Percentiles rank a stretch among this genome's conserved stretches.
Conservation (phyloP, 2,329 filamentous ascomycete species). For the Dothiorella sarmentorum region DNA sequence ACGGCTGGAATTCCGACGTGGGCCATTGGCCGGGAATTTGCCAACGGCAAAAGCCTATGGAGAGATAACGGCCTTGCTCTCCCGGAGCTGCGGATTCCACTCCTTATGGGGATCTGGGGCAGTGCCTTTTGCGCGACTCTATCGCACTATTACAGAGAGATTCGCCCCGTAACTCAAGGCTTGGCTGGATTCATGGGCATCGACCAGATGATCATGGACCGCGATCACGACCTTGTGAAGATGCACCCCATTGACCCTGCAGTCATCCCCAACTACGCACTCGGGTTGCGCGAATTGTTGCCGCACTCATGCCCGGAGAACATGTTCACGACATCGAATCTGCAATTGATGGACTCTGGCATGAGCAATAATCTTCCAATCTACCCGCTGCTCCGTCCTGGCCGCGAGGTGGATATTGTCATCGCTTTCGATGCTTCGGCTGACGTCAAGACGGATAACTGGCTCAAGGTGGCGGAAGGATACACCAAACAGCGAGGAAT, state of each 20-base stretch:
- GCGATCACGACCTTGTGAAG: constrained; percentile 80
- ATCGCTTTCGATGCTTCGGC: constrained; percentile 93
- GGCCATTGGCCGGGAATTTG: constrained; percentile 82
- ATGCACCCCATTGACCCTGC: constrained; percentile 94
- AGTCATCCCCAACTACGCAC: constrained; percentile 82
- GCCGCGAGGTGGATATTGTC: constrained; percentile 82
- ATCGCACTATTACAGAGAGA: constrained; percentile 92
- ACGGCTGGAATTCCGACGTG: constrained; percentile 90
- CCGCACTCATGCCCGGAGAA: constrained; percentile 74
- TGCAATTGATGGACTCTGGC: constrained; percentile 80
- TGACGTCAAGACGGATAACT: constrained; percentile 91
- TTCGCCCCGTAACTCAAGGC: constrained; percentile 75
- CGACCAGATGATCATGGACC: constrained; percentile 77
- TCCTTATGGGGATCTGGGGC: constrained; percentile 92
- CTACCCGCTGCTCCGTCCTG: constrained; percentile 86
- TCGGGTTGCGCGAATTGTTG: constrained; percentile 73
- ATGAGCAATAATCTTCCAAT: constrained; percentile 99
- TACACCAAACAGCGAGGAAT: constrained; percentile 87
- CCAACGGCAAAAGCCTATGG: constrained; percentile 64
- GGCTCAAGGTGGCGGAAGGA: constrained; percentile 90
- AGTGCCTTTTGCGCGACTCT: constrained; percentile 94
- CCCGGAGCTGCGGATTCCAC: constrained; percentile 78
- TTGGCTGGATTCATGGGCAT: constrained; percentile 72
- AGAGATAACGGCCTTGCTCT: constrained; percentile 65
- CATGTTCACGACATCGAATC: constrained; percentile 65